Conservation (phyloP, 306 rosid genomes). For the Citrullus mucosospermus region DNA sequence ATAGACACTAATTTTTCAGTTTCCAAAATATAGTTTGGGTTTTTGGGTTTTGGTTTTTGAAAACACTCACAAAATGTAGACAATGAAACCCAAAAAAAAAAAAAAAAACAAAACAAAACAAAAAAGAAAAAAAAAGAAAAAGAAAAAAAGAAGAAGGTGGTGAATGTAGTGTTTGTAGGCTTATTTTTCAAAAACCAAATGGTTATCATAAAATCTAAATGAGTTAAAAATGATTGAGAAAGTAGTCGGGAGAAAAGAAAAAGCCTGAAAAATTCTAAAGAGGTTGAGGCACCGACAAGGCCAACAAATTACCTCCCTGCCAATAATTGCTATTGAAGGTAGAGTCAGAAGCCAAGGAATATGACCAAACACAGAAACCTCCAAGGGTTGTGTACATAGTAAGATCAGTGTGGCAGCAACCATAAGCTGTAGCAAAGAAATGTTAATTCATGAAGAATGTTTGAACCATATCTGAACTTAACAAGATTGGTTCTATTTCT, state of each 20-base stretch:
- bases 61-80: too few relatives aligned
- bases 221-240: neutral
- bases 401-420: conserved; percentile 89
- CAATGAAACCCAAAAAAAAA: too few relatives aligned
- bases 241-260: neutral
- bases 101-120: too few relatives aligned
- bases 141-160: too few relatives aligned
- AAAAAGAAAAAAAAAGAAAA: too few relatives aligned
- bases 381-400: conserved; percentile 70
- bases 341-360: conserved; percentile 70
- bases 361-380: conserved; percentile 39
- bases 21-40: too few relatives aligned
- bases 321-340: conserved; percentile 80
- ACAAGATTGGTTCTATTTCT: neutral
- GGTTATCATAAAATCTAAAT: neutral
- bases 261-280: neutral
- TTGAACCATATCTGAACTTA: neutral
- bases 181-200: too few relatives aligned
- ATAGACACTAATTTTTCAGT: too few relatives aligned
- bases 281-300: neutral
- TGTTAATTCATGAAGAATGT: neutral
- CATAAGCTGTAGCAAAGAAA: conserved; percentile 69
- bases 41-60: too few relatives aligned
- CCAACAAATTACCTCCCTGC: conserved; percentile 67
- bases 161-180: too few relatives aligned